Base-by-base conservation (phyloP, 1,139 yeast genomes). In the Taiozyma sp. region DNA sequence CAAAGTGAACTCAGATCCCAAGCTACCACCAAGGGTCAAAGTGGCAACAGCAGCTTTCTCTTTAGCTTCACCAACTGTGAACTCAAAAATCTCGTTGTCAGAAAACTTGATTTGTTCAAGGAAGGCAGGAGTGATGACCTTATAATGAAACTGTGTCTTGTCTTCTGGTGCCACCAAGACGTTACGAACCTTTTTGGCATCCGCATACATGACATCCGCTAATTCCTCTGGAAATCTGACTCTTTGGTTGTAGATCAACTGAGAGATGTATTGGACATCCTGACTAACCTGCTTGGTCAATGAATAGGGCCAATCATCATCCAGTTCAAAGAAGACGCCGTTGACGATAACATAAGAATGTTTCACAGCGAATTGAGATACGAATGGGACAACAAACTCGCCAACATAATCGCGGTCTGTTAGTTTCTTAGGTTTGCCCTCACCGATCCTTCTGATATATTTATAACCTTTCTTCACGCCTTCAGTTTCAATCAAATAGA, bases 271-370 rank as follows among this genome's bases (percentile, higher is more conserved):
- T 4, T 56, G 51, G 36, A 65, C 63, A 53, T 79, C 80, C 9
- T 62, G 65, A 44, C 68, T 65, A 5, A 72, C 60, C 48, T 73
- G 71, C 39, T 65, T 66, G 1, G 71, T 61, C 27, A 77, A 47
- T 2, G 68, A 54, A 16, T 73, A 67, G 44, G 80, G 71, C 73
- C 81, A 72, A 44, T 68, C 65, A 23, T 71, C 74, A 38, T 69
- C 68, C 22, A 74, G 63, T 10, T 68, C 65, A 13, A 72, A 69
- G 28, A 88, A 75, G 3, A 84, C 81, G 44, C 98, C 98, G 66
- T 93, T 88, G 43, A 83, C 80, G 49, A 90, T 76, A 5, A 89
- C 71, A 0, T 80, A 69, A 0, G 92, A 84, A 1, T 68, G 64
- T 0, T 60, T 52, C 38, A 85, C 67, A 2, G 81, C 79, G 50